These are phyloP conservation scores for Leccinum griseonigrum DNA, from an alignment of 1,284 basidiomycete species.

Conservation along the genomic window DNA sequence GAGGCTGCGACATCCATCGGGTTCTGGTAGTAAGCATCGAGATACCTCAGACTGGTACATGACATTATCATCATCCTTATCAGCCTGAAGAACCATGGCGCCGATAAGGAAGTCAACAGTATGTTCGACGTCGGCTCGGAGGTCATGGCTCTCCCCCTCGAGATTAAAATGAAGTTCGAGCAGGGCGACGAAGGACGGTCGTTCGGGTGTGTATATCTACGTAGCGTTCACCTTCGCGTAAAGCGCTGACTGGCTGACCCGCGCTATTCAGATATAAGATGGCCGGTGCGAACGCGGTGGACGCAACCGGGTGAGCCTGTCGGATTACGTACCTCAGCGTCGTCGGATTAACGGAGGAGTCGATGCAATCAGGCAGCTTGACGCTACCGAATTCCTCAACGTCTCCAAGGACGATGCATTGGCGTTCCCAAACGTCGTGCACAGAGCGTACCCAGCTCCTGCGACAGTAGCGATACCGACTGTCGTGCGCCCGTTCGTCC, in stretches of 20 bases:
- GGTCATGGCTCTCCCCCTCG: slow-evolving; percentile 55
- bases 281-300: slow-evolving; percentile 58
- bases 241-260: not conserved
- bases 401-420: slow-evolving; percentile 65
- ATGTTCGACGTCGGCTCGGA: slow-evolving; percentile 64
- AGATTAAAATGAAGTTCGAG: slow-evolving; percentile 64
- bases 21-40: not conserved
- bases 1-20: not conserved
- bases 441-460: slow-evolving; percentile 54
- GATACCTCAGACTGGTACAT: not conserved
- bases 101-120: slow-evolving; percentile 46
- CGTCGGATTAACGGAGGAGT: not conserved
- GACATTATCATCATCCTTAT: not conserved
- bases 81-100: slow-evolving; percentile 63
- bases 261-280: slow-evolving; percentile 55
- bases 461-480: slow-evolving; percentile 50
- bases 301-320: slow-evolving; percentile 48
- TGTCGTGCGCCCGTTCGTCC: slow-evolving; percentile 53
- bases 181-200: slow-evolving; percentile 63
- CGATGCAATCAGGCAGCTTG: slow-evolving; percentile 26
- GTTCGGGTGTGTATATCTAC: slow-evolving; percentile 47
- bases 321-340: too few relatives aligned
- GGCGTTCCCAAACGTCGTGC: slow-evolving; percentile 49
- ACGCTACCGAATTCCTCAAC: slow-evolving; percentile 66
- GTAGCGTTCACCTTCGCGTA: not conserved